Conservation (phyloP, 352 stramenopile genomes). For the Globisporangium iwayamae region DNA sequence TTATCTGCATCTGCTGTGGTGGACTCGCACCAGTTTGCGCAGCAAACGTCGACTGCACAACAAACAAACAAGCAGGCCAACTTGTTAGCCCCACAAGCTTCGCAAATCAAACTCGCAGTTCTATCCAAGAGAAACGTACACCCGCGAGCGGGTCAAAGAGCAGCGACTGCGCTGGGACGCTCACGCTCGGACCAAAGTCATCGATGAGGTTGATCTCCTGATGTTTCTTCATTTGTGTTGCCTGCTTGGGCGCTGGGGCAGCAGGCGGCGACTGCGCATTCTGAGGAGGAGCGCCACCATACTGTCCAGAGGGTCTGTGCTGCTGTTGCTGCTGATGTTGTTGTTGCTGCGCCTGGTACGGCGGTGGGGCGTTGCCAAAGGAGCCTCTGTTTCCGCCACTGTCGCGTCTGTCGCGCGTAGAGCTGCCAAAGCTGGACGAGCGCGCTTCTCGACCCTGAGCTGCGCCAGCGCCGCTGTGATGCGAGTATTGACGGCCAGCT, state of each 20-base stretch:
- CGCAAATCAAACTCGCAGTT: background rate
- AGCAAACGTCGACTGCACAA: slow-evolving; percentile 26
- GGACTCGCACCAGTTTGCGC: slow-evolving; percentile 14
- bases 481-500: slow-evolving; percentile 13
- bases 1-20: slow-evolving; percentile 11
- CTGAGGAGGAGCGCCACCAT: background rate
- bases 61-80: background rate
- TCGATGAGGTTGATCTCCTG: slow-evolving; percentile 78
- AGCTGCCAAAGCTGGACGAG: slow-evolving; percentile 14
- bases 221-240: slow-evolving; percentile 30
- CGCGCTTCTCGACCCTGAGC: slow-evolving; percentile 10
- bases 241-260: background rate
- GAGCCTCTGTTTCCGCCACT: slow-evolving; percentile 25
- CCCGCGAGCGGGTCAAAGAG: slow-evolving; percentile 71
- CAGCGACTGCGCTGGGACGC: slow-evolving; percentile 57
- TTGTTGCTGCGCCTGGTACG: slow-evolving; percentile 4
- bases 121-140: slow-evolving; percentile 27
- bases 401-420: slow-evolving; percentile 6
- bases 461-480: background rate
- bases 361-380: slow-evolving; percentile 18
- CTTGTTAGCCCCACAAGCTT: background rate
- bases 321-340: slow-evolving; percentile 20
- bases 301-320: slow-evolving; percentile 1
- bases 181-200: slow-evolving; percentile 60
- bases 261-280: background rate